Conservation (phyloP, 1,284 basidiomycete species). For the Fistulina hepatica region DNA sequence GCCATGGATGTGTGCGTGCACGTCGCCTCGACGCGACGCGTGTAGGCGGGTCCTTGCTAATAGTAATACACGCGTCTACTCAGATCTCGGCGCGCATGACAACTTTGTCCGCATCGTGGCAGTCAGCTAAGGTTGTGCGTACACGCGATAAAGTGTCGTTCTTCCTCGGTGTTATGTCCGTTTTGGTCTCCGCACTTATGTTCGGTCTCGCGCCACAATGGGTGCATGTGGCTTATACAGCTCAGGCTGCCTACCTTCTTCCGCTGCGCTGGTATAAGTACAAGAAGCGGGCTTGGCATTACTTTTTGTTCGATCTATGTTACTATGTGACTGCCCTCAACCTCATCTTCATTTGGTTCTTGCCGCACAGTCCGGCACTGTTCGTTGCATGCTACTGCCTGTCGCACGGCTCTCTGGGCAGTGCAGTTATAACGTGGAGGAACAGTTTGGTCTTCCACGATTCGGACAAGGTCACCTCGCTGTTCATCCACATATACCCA, state of each 20-base stretch:
- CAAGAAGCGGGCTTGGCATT: slow-evolving; percentile 84
- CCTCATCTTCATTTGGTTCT: slow-evolving; percentile 78
- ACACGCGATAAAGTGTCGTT: slow-evolving; percentile 89
- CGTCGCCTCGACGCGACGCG: slow-evolving; percentile 3
- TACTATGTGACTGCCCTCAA: slow-evolving; percentile 87
- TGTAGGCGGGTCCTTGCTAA: slow-evolving; percentile 9
- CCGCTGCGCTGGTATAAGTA: slow-evolving; percentile 74
- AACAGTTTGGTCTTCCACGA: slow-evolving; percentile 96
- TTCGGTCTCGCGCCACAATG: slow-evolving; percentile 79
- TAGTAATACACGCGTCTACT: neutral
- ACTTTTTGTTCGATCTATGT: slow-evolving; percentile 90
- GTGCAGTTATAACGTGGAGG: slow-evolving; percentile 92
- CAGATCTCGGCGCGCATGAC: slow-evolving; percentile 71
- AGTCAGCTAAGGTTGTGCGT: slow-evolving; percentile 83
- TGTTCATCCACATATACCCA: slow-evolving; percentile 86
- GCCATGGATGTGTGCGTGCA: neutral
- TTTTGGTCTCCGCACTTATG: slow-evolving; percentile 75
- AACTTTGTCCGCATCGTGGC: slow-evolving; percentile 65
- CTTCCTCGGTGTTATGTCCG: slow-evolving; percentile 82
- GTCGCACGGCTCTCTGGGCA: slow-evolving; percentile 81
- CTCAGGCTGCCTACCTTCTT: slow-evolving; percentile 66
- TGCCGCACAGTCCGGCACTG: slow-evolving; percentile 61
- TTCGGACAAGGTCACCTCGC: slow-evolving; percentile 82
- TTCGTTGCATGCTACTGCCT: slow-evolving; percentile 85
- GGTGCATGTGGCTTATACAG: slow-evolving; percentile 68